A percentile compares a stretch with the other conserved stretches of the same genome.
These are phyloP conservation scores for Diplodia scrobiculata DNA, from an alignment of 2,329 filamentous ascomycete genomes.

Conservation along the genomic window DNA sequence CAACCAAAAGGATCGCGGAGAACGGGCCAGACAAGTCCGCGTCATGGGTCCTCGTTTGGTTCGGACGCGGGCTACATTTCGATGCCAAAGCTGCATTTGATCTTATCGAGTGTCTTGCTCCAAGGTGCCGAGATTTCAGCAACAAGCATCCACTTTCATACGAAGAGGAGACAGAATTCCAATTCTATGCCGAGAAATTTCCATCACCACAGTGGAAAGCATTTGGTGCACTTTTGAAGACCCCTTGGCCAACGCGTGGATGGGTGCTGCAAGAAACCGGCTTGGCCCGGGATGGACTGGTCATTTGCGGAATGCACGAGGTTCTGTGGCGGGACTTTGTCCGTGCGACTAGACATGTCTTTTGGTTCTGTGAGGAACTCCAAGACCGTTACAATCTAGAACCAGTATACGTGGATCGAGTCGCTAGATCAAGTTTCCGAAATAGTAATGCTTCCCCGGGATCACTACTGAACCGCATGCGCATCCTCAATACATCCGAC, in stretches of 20 bases:
- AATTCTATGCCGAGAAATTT: not conserved
- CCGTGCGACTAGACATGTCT: rapidly evolving
- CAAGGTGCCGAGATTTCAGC: not conserved
- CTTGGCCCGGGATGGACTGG: not conserved
- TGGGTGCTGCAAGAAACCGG: not conserved
- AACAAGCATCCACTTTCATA: not conserved
- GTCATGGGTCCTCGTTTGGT: constrained; percentile 30
- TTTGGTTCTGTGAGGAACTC: not conserved
- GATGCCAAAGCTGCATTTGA: not conserved
- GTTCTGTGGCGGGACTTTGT: not conserved
- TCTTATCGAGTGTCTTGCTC: not conserved
- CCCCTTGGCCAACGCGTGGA: not conserved
- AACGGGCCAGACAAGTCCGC: constrained; percentile 28
- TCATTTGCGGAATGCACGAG: not conserved
- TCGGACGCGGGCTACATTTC: constrained; percentile 6
- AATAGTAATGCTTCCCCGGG: not conserved
- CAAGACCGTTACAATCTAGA: rapidly evolving
- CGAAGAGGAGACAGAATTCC: not conserved
- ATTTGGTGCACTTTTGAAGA: not conserved
- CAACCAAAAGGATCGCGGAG: constrained; percentile 26
- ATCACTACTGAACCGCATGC: not conserved
- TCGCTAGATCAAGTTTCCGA: not conserved
- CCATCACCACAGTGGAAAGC: not conserved
- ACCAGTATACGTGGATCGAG: rapidly evolving
- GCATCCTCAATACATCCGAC: not conserved